Conservation (phyloP, 306 rosid species). For the Vigna mungo region DNA sequence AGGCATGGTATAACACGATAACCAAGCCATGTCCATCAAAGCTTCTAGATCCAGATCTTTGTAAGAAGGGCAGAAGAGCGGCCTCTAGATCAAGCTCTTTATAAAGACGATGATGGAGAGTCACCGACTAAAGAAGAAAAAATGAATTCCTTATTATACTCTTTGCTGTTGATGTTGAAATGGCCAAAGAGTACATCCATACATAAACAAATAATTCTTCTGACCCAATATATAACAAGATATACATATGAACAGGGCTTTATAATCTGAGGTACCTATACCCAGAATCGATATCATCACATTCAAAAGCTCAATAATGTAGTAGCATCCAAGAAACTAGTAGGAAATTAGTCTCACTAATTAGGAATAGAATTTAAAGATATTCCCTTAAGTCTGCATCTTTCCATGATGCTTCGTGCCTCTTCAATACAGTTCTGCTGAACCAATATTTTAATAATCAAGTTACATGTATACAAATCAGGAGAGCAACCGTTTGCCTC, state of each 20-base stretch:
- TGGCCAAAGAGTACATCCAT: not conserved
- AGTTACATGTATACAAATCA: slow-evolving; percentile 63
- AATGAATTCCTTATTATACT: not conserved
- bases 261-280: slow-evolving; percentile 43
- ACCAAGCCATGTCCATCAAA: not conserved
- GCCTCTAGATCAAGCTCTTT: not conserved
- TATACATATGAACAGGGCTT: slow-evolving; percentile 9
- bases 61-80: not conserved
- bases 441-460: slow-evolving; percentile 57
- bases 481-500: slow-evolving; percentile 67
- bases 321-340: slow-evolving; percentile 34
- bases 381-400: slow-evolving; percentile 52
- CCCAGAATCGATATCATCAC: slow-evolving; percentile 29
- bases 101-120: not conserved
- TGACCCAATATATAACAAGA: not conserved
- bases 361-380: slow-evolving; percentile 46
- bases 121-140: not conserved
- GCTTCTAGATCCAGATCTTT: not conserved
- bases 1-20: not conserved
- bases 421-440: slow-evolving; percentile 49
- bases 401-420: slow-evolving; percentile 60
- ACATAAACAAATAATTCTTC: too few relatives aligned
- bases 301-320: slow-evolving; percentile 16
- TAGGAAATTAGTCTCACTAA: slow-evolving; percentile 24
- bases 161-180: not conserved